phyloP scores from a whole-genome alignment of 1,284 basidiomycete genomes.

The Sporisorium scitamineum region DNA sequence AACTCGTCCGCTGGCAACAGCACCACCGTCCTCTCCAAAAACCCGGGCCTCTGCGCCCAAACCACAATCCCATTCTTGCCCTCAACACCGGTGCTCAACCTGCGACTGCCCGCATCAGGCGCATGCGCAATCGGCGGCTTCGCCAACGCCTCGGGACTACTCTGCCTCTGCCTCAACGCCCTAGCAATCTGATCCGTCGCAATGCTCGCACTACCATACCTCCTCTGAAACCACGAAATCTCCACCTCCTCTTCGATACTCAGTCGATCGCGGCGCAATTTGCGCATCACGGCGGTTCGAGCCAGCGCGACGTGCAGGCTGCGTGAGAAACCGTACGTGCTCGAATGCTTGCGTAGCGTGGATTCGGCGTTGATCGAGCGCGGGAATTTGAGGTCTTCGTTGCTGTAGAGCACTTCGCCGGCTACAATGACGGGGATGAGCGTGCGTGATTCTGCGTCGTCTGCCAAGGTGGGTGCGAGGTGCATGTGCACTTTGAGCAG shows the following conservation, averaged over 20 bases:
- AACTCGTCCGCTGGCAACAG: conserved; percentile 29
- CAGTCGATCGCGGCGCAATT: conserved; percentile 39
- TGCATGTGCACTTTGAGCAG: conserved; percentile 62
- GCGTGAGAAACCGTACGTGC: conserved; percentile 35
- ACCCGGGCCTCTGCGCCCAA: conserved; percentile 37
- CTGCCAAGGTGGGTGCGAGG: conserved; percentile 32
- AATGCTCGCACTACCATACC: conserved; percentile 52
- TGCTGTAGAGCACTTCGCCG: conserved; percentile 22
- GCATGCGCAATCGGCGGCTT: conserved; percentile 43
- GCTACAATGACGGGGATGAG: conserved; percentile 34
- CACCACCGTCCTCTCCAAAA: conserved; percentile 18
- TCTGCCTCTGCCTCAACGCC: conserved; percentile 40
- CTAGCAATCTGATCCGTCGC: conserved; percentile 39
- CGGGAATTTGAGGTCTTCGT: conserved; percentile 51
- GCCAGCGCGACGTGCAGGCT: conserved; percentile 47
- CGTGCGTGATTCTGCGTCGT: conserved; percentile 20
- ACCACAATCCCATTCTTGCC: conserved; percentile 44
- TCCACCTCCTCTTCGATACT: conserved; percentile 55
- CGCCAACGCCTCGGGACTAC: conserved; percentile 59
- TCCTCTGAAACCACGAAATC: conserved; percentile 57
- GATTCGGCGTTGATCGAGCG: conserved; percentile 51
- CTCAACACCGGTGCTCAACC: conserved; percentile 13
- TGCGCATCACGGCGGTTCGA: conserved; percentile 52
- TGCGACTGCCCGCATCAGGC: conserved; percentile 1
- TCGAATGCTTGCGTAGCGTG: conserved; percentile 34